A percentile compares a stretch with the other conserved stretches of the same genome.
phyloP scores from a whole-genome alignment of 768 basidiomycete species.

The Tylopilus balloui region DNA sequence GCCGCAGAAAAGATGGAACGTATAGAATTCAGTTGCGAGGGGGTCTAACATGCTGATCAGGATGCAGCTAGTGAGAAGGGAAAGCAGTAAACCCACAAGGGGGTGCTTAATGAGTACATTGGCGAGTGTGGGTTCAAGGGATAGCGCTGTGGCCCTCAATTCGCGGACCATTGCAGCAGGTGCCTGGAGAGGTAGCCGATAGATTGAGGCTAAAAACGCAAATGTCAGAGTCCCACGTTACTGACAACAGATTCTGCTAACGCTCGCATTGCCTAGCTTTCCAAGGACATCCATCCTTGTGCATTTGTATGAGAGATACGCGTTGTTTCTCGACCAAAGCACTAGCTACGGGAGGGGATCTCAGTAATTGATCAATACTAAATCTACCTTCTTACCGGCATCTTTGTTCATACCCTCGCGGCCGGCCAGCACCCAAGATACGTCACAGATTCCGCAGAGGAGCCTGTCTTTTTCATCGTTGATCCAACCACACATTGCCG shows the following conservation, averaged over 20 bases:
- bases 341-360: conserved; percentile 43
- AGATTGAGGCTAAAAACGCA: conserved; percentile 51
- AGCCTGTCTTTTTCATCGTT: conserved; percentile 81
- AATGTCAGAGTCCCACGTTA: background rate
- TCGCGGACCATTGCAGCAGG: conserved; percentile 60
- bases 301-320: conserved; percentile 56
- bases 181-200: conserved; percentile 67
- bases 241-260: conserved; percentile 32
- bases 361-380: conserved; percentile 12
- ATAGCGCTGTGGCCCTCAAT: conserved; percentile 50
- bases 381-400: conserved; percentile 58
- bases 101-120: conserved; percentile 66
- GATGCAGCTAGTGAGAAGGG: background rate
- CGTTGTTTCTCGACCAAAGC: conserved; percentile 72
- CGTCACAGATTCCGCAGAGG: conserved; percentile 64
- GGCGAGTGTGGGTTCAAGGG: conserved; percentile 49
- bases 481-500: conserved; percentile 77
- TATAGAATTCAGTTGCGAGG: conserved; percentile 53
- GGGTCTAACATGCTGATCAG: conserved; percentile 41
- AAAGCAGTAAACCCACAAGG: conserved; percentile 43
- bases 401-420: conserved; percentile 70
- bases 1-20: conserved; percentile 39
- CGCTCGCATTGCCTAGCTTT: conserved; percentile 75
- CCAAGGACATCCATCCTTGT: conserved; percentile 86
- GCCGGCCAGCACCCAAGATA: conserved; percentile 70